These are phyloP conservation scores for Mycena sanguinolenta DNA, from an alignment of 768 basidiomycete species.

Conservation along the genomic window DNA sequence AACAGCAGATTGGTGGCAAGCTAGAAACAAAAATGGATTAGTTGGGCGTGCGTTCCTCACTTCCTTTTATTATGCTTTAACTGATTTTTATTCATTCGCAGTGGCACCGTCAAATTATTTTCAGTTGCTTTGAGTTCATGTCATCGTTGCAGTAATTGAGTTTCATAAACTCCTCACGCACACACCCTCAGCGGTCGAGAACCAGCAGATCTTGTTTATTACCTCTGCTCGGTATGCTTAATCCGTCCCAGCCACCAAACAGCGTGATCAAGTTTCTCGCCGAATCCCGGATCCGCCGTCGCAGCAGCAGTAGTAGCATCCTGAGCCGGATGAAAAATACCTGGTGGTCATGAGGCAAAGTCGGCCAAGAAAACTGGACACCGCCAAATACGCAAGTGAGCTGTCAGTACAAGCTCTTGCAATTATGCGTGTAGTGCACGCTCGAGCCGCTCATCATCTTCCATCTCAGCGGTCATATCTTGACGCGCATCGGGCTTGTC, in stretches of 20 bases:
- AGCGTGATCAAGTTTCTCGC: too few species aligned
- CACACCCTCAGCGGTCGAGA: too few species aligned
- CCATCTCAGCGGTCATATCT: background rate
- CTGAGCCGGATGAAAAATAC: background rate
- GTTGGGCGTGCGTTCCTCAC: slow-evolving; percentile 14
- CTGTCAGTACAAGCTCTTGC: background rate
- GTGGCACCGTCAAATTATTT: slow-evolving; percentile 90
- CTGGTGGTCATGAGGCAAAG: background rate
- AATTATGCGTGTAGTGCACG: background rate
- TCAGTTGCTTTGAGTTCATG: slow-evolving; percentile 56
- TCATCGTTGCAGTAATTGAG: too few species aligned
- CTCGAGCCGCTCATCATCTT: background rate
- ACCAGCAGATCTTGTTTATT: too few species aligned
- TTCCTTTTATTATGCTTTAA: background rate
- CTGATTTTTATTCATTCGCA: slow-evolving; percentile 42
- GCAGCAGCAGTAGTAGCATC: too few species aligned
- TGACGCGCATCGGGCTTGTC: background rate
- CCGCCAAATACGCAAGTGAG: background rate
- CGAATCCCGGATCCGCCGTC: too few species aligned
- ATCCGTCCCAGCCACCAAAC: too few species aligned
- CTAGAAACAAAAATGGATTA: background rate
- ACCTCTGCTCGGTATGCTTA: too few species aligned
- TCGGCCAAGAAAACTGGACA: background rate
- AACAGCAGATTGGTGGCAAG: background rate
- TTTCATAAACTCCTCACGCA: too few species aligned